Base-by-base conservation (phyloP, 441 rosid species). In the Aquilaria agallochum region DNA sequence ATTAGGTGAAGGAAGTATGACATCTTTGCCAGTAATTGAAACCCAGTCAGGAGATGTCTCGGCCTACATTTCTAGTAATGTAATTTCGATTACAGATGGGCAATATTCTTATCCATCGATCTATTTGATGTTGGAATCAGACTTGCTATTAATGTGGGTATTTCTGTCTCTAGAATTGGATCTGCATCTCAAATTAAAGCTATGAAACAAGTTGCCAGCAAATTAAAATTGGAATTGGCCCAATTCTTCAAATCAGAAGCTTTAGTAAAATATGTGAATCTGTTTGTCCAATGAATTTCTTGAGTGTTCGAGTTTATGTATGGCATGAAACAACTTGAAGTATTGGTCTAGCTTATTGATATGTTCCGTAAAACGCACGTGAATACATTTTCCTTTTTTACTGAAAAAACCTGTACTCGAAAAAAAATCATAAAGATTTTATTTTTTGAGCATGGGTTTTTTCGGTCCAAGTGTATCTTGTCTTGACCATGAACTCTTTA, bases 11-110 rank as follows among this genome's bases (percentile, higher is more conserved):
- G 15, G 15, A 15, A 15, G 15, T 15, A 0, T 15, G 15, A 15
- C 15, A 15, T 15, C 55, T 8, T 51, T 71, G 44, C 15, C 59
- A 27, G 48, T 56, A 45, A n/a, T 66, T 51, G 59, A 71, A 51
- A 66, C 45, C 32, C 50, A 70, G 12, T 54, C 5, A 1, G n/a
- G 61, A 58, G 60, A 72, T 56, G 32, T 67, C 1, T 58, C 52
- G 31, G 10, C 40, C 48, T 62, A 53, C 51, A 71, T 57, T 67
- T 60, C 50, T 45, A 30, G 63, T 44, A 60, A 61, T 56, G 59
- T 34, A 34, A 34, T 34, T 63, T 50, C 51, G 55, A 62, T 61
- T 57, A 58, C 45, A 40, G n/a, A 55, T 45, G 71, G 62, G 58
- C 69, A 15, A 15, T 15, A 15, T 15, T 15, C 15, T 15, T 15